Base-by-base conservation (phyloP, 352 stramenopile species). In the Pythium periplocum region DNA sequence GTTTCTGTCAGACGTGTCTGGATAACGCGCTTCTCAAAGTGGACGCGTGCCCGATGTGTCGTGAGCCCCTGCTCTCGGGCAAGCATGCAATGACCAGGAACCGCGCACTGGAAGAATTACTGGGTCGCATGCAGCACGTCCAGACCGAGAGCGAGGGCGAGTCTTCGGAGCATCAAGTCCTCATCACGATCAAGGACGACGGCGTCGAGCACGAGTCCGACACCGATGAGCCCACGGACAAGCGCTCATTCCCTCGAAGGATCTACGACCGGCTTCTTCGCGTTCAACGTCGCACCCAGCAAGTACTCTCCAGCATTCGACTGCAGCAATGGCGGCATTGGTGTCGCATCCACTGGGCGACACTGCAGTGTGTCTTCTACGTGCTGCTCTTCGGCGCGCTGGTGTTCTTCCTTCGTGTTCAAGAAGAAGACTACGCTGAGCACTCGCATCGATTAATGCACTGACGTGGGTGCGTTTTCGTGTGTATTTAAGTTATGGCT, bases 321-420 rank as follows among this genome's bases (percentile, higher is more conserved):
- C 45, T 64, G 17, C 53, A 51, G 42, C 75, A 82, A 48, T 83
- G 71, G 68, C 57, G 53, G 9, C 69, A 82, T 53, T 86, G 75
- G 75, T 66, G 63, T 40, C 63, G 72, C 55, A 66, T 86, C 46
- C 68, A 86, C 51, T 82, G 70, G 72, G 36, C 61, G 11, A 73
- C 70, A 31, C 45, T 86, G 6, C 75, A 86, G 62, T 82, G 73
- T 39, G 50, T 78, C 6, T 82, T 86, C 66, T 83, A 86, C 69
- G 68, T 83, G 51, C 35, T 57, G 46, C 68, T 86, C 39, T 86
- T 86, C 50, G 67, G 79, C 55, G 62, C 75, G 30, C 76, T 83
- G 26, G 73, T 86, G 26, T 73, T 74, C 44, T 86, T 86, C 57
- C 62, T 86, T 17, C 72, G 75, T 26, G 68, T 86, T 0, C 68